Conservation (phyloP, 2,329 filamentous ascomycete species). For the Ampelomyces quisqualis region DNA sequence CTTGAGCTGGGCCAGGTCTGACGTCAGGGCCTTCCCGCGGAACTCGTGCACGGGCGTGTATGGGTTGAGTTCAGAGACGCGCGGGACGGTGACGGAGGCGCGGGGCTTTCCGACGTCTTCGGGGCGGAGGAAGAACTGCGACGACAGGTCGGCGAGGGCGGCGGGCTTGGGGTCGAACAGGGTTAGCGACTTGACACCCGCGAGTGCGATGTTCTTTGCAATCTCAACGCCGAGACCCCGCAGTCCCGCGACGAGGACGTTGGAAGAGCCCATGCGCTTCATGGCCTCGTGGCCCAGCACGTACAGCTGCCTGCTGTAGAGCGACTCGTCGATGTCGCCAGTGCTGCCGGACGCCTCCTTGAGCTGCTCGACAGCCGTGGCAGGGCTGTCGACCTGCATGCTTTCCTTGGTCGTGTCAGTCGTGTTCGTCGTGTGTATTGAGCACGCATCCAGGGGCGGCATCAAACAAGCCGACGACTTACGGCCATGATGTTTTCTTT, state of each 20-base stretch:
- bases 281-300: conserved; percentile 80
- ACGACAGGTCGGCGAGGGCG: conserved; percentile 83
- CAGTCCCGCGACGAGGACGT: conserved; percentile 86
- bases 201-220: conserved; percentile 96
- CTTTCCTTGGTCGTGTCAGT: conserved; percentile 49
- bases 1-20: conserved; percentile 78
- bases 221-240: conserved; percentile 97
- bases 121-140: conserved; percentile 91
- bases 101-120: conserved; percentile 91
- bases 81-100: conserved; percentile 80
- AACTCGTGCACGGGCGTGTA: conserved; percentile 90
- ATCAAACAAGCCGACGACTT: conserved; percentile 21
- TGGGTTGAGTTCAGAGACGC: conserved; percentile 90
- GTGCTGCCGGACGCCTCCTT: conserved; percentile 50
- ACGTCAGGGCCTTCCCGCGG: conserved; percentile 62
- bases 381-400: conserved; percentile 63
- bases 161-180: conserved; percentile 87
- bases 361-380: conserved; percentile 60
- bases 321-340: conserved; percentile 66
- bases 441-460: not conserved
- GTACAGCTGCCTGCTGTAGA: conserved; percentile 69
- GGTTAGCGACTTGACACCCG: conserved; percentile 95
- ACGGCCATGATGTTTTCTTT: conserved; percentile 43
- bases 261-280: conserved; percentile 98
- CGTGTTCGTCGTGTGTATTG: conserved; percentile 1